Evolutionary conservation across 257 asterid genomes (phyloP).

Genomic region (Nicotiana undulata): DNA sequence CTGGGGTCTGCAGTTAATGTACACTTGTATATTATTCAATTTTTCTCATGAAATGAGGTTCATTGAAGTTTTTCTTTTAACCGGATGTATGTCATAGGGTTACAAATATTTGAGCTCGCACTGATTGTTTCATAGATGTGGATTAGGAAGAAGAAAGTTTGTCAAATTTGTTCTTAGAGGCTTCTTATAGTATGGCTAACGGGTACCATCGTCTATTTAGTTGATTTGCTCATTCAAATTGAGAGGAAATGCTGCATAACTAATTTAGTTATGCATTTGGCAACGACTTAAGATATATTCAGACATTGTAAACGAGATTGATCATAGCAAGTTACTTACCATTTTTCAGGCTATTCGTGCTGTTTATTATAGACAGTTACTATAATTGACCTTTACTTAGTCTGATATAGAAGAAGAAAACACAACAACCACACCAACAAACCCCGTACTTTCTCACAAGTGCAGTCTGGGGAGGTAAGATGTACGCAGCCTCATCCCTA

Average conservation of each 20-base stretch:
- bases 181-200: not conserved
- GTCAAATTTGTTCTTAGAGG: not conserved
- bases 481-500: too few species aligned
- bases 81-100: not conserved
- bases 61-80: slow-evolving; percentile 11
- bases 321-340: not conserved
- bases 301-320: not conserved
- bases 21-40: slow-evolving; percentile 42
- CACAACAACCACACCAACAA: too few species aligned
- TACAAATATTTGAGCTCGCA: not conserved
- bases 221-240: not conserved
- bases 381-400: not conserved
- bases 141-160: not conserved
- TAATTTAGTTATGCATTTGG: not conserved
- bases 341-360: not conserved
- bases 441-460: too few species aligned
- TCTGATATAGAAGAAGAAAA: not conserved
- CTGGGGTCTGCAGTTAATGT: slow-evolving; percentile 20
- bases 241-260: not conserved
- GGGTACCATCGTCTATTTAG: not conserved
- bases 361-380: not conserved
- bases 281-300: not conserved
- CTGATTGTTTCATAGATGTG: slow-evolving; percentile 5
- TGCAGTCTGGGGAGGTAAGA: too few species aligned
- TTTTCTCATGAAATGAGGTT: slow-evolving; percentile 28